Base-by-base conservation (phyloP, 75 land plant species). In the Adiantum capillusveneris region DNA sequence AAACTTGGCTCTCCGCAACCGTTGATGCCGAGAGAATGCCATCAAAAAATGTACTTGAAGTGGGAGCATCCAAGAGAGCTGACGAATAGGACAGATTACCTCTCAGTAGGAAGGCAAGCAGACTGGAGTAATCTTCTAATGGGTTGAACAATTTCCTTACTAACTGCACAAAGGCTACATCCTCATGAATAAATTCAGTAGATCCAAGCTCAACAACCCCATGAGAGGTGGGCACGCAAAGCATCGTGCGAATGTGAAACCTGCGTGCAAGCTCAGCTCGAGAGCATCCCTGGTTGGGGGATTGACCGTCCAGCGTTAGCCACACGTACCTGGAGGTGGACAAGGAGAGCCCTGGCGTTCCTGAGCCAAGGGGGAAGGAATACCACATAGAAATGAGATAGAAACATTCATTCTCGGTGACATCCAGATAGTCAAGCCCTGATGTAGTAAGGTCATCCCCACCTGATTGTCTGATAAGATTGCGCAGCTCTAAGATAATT, bases 131-230 rank as follows among this genome's bases (percentile, higher is more conserved):
- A 14, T 41, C 43, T 41, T 41, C 14, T 9, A 9, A 41, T 9
- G 14, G 43, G 12, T 9, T 14, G 43, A 41, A 41, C 43, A 14
- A 41, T 9, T 14, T 14, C 43, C 14, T 41, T 14, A 41, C 43
- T 9, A 14, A 9, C 12, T 9, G 9, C 12, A 41, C 43, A 41
- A 41, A 41, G 43, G 9, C 43, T 14, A 41, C 12, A 67, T 59
- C 73, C 54, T 76, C 69, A 29, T 41, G 44, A 51, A 85, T 76
- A 42, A 74, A 11, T 25, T 81, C 85, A 14, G 88, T 87, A 1
- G 89, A 84, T 28, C 92, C 92, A n/a, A 87, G 65, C 59, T 87
- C 92, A 21, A 87, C 73, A n/a, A 87, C 85, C 9, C 92, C 92
- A 63, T 54, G 12, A 59, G 58, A 27, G 52, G 60, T 44, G 2